Evolutionary conservation across 2,329 filamentous ascomycete species (phyloP), one percentile per base, ranked within the genome.

Genomic region (Xylogone sp.): DNA sequence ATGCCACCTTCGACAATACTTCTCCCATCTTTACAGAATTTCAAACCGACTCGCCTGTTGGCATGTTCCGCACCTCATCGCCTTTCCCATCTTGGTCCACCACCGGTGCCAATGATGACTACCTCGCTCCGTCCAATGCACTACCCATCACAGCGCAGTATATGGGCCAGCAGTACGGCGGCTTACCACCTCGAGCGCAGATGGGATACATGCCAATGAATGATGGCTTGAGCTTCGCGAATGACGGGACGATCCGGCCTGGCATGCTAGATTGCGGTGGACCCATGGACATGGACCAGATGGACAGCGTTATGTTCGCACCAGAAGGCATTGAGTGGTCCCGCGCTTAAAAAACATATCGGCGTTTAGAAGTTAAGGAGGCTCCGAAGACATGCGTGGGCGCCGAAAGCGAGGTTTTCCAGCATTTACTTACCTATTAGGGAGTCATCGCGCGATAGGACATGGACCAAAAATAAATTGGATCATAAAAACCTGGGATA

Each of bases 21-120:
- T 63, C 62, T 2, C 61, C 60, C 2, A 54, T 61, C 8, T 61
- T 58, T 46, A 59, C 60, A 8, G 57, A 61, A 21, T 63, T 59
- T 45, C 55, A 52, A n/a, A 52, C 51, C 22, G 55, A 62, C 16
- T 59, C 60, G 18, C 61, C 59, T 2, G 34, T 16, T 9, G 34
- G 34, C 34, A 57, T 62, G 54, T 57, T 62, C 44, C 50, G 57
- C 31, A 59, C 56, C n/a, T 24, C 48, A 10, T 59, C 61, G 2
- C 59, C 61, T 1, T 62, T 60, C 42, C 50, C 56, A 20, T 53
- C 54, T 4, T 62, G 59, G 59, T 58, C 59, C 10, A 21, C 24
- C 10, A 39, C 34, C 12, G 34, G 34, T 4, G n/a, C 12, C n/a
- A 57, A 49, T 21, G 52, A 48, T 7, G 61, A 63, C 46, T 63